phyloP scores from a whole-genome alignment of 805 yeast genomes.

The Teunomyces funiuensis region DNA sequence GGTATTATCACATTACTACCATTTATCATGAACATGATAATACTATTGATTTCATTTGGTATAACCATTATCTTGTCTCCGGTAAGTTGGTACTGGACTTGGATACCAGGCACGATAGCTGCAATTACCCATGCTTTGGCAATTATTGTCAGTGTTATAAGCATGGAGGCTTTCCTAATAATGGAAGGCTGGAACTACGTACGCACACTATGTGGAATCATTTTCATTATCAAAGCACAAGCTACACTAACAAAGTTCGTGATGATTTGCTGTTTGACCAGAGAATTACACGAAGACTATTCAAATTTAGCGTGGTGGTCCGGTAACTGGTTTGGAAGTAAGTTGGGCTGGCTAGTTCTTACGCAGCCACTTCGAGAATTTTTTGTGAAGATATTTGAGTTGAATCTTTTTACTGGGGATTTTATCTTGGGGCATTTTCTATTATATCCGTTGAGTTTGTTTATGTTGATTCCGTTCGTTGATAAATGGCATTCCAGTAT shows the following conservation, averaged over 20 bases:
- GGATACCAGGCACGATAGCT: constrained; percentile 30
- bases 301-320: constrained; percentile 56
- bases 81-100: constrained; percentile 26
- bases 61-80: constrained; percentile 41
- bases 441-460: constrained; percentile 38
- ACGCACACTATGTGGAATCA: constrained; percentile 39
- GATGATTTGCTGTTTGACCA: constrained; percentile 32
- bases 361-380: constrained; percentile 50
- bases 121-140: constrained; percentile 39
- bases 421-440: constrained; percentile 46
- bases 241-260: constrained; percentile 32
- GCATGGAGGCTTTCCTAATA: constrained; percentile 36
- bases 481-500: constrained; percentile 50
- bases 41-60: constrained; percentile 32
- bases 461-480: constrained; percentile 44
- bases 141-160: constrained; percentile 31
- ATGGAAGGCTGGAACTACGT: constrained; percentile 44
- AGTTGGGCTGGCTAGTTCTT: constrained; percentile 34
- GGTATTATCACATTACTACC: constrained; percentile 53
- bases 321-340: constrained; percentile 46
- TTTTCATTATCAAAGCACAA: constrained; percentile 39
- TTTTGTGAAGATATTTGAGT: constrained; percentile 44
- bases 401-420: constrained; percentile 48
- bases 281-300: constrained; percentile 42
- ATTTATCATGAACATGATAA: constrained; percentile 35